phyloP scores from a whole-genome alignment of 2,329 filamentous ascomycete genomes.

The Trichoderma hamatum region DNA sequence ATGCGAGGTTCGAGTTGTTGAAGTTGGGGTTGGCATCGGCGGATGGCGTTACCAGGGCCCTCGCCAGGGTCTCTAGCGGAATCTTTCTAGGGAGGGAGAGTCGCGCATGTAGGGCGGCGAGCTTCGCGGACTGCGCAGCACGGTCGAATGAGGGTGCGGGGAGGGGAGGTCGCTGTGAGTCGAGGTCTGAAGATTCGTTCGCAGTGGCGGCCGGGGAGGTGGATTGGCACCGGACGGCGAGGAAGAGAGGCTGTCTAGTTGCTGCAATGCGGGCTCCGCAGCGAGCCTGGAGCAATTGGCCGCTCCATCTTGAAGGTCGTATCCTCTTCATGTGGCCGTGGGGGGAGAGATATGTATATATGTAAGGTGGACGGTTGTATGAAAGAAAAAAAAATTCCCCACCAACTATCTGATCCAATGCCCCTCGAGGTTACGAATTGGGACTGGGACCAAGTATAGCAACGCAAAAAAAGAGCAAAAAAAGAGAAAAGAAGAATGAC shows the following conservation, averaged over 20 bases:
- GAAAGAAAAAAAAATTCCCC: conserved; percentile 13
- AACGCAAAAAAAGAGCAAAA: background rate
- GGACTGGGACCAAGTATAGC: background rate
- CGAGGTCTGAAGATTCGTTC: conserved; percentile 33
- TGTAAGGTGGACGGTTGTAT: background rate
- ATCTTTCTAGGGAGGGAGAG: conserved; percentile 79
- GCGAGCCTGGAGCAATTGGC: conserved; percentile 46
- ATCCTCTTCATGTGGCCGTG: conserved; percentile 46
- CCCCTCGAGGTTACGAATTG: conserved; percentile 8
- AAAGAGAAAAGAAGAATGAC: background rate
- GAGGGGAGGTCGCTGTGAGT: conserved; percentile 44
- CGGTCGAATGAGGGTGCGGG: conserved; percentile 73
- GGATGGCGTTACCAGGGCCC: conserved; percentile 81
- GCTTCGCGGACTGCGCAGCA: conserved; percentile 77
- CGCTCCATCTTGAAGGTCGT: conserved; percentile 47
- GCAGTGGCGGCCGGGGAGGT: conserved; percentile 35
- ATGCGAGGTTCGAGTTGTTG: conserved; percentile 85
- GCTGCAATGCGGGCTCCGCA: conserved; percentile 33
- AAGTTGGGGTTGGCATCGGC: conserved; percentile 78
- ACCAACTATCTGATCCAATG: conserved; percentile 10
- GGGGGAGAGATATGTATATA: background rate
- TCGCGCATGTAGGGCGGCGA: conserved; percentile 88
- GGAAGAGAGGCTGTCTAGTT: conserved; percentile 35
- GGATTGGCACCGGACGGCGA: conserved; percentile 40
- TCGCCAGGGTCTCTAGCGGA: conserved; percentile 82